Conservation (phyloP, 2,329 filamentous ascomycete genomes). For the Ophiocordyceps australis region DNA sequence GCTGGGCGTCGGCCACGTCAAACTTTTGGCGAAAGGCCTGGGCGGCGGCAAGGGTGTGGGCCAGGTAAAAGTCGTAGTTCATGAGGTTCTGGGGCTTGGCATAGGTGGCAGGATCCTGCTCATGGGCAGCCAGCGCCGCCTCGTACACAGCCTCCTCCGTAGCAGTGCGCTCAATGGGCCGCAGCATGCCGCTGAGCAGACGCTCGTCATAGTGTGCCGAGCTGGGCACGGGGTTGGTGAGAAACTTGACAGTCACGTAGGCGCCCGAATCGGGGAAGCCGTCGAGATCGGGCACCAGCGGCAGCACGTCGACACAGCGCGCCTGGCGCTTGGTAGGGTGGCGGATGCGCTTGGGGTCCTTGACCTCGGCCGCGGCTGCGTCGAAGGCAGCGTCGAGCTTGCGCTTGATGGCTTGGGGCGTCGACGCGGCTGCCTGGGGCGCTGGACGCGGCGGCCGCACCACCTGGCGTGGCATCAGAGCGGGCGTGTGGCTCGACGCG, state of each 20-base stretch:
- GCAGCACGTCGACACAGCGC: constrained; percentile 39
- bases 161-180: constrained; percentile 35
- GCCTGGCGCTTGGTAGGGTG: constrained; percentile 41
- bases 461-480: constrained; percentile 14
- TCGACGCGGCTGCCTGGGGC: constrained; percentile 40
- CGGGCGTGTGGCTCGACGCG: constrained; percentile 25
- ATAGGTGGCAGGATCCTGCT: constrained; percentile 35
- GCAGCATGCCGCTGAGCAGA: constrained; percentile 41
- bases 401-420: constrained; percentile 46
- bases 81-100: constrained; percentile 38
- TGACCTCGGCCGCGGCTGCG: constrained; percentile 31
- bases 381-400: constrained; percentile 48
- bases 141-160: constrained; percentile 34
- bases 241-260: constrained; percentile 53
- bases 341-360: constrained; percentile 32
- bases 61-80: constrained; percentile 51
- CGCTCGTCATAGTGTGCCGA: constrained; percentile 36
- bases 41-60: constrained; percentile 26
- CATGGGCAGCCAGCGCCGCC: constrained; percentile 30
- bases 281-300: constrained; percentile 46
- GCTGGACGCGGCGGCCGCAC: constrained; percentile 23
- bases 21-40: constrained; percentile 42
- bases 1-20: constrained; percentile 35
- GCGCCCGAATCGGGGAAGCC: constrained; percentile 53
- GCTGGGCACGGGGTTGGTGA: constrained; percentile 41